Evolutionary conservation across 2,329 filamentous ascomycete species (phyloP).

Genomic region (Diaporthe sp.): DNA sequence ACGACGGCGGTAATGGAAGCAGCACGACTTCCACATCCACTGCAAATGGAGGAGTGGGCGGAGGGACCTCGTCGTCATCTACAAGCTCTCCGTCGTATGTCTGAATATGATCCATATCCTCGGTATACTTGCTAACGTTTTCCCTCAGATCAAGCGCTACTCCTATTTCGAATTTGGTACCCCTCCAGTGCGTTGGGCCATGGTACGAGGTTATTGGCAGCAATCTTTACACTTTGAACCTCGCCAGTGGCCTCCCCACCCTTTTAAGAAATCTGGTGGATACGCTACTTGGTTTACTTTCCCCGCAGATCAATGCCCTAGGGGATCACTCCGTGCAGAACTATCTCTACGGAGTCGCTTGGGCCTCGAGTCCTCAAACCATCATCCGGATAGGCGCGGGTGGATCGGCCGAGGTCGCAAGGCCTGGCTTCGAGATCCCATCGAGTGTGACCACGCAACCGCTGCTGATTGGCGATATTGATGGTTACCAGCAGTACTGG

Average conservation of each 20-base stretch:
- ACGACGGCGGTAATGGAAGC: background rate
- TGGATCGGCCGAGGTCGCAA: background rate
- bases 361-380: background rate
- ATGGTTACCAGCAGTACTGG: slow-evolving; percentile 8
- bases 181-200: background rate
- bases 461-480: slow-evolving; percentile 10
- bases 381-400: slow-evolving; percentile 1
- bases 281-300: background rate
- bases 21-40: too few relatives aligned
- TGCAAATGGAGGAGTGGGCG: too few relatives aligned
- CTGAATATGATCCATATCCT: background rate
- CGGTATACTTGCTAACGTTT: background rate
- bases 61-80: background rate
- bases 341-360: background rate
- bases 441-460: background rate
- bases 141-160: background rate
- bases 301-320: background rate
- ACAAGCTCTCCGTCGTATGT: background rate
- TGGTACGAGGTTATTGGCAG: background rate
- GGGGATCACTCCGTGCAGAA: background rate
- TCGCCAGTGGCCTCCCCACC: background rate
- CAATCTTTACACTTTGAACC: background rate
- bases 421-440: background rate
- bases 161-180: background rate
- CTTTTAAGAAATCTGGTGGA: background rate